Evolutionary conservation across 148 eudicot species (phyloP), one percentile per base, ranked within the genome.

Genomic region (Heliamphora exappendiculata): DNA sequence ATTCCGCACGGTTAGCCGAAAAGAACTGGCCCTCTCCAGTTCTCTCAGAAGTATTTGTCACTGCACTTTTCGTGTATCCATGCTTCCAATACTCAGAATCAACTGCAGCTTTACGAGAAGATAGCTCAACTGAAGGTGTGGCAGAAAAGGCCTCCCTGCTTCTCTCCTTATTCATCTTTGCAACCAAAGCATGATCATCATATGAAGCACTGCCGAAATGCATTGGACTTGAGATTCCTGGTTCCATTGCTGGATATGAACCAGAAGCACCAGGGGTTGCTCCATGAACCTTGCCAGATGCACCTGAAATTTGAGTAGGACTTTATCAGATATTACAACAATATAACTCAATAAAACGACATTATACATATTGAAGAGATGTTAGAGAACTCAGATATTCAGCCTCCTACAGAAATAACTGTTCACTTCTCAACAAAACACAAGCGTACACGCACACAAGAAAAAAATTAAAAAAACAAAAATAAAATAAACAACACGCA

Each of bases 91-190:
- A 59, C 29, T 70, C 58, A 11, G 74, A 54, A 58, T 82, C 85
- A 78, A 82, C 86, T 70, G 82, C 37, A 71, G 74, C 83, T 60
- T 87, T 89, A 53, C 85, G 55, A 55, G 76, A 68, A 76, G 78
- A 72, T 65, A 70, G 67, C 47, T 86, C 86, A 59, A 71, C 59
- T 37, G 82, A 79, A 42, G 78, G 76, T 64, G 81, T 39, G 65
- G 50, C 71, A 24, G 76, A 69, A 62, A 68, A 77, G 13, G 36
- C 62, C 79, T 59, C 31, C 77, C 59, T 79, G 60, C 54, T 64
- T 45, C 70, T 13, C 29, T 70, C 72, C 31, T 67, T 42, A 22
- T 67, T 39, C 29, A 24, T 8, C 50, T 22, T 41, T 51, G 39
- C 60, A 49, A 44, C 74, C 78, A 74, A 76, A 51, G 77, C 76